Evolutionary conservation across 2,329 filamentous ascomycete genomes (phyloP).

Genomic region (Venturia pyrina): DNA sequence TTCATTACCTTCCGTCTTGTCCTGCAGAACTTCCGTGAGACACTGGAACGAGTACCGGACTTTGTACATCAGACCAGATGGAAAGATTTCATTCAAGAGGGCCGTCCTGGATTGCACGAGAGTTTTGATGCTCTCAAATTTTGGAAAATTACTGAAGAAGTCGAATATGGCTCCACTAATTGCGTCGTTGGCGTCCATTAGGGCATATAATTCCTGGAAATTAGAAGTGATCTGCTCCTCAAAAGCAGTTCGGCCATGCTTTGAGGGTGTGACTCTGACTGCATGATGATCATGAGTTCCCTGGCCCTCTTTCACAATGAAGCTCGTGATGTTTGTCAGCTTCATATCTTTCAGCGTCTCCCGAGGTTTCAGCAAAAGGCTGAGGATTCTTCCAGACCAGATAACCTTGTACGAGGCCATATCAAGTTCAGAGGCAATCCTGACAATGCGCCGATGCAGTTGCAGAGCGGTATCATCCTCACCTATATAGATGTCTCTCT

Average conservation of each 20-base stretch:
- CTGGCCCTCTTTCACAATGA: conserved; percentile 49
- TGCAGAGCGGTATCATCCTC: conserved; percentile 60
- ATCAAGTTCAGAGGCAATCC: conserved; percentile 46
- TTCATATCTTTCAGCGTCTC: conserved; percentile 59
- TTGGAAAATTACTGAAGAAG: conserved; percentile 15
- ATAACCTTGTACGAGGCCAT: conserved; percentile 70
- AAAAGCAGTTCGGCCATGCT: conserved; percentile 30
- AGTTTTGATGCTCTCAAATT: not conserved
- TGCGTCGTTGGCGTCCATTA: conserved; percentile 61
- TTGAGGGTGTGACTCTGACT: not conserved
- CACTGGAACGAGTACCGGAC: conserved; percentile 39
- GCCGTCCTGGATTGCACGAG: not conserved
- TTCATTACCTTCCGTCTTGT: conserved; percentile 22
- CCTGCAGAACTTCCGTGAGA: conserved; percentile 50
- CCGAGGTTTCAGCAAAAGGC: conserved; percentile 46
- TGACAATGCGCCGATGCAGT: conserved; percentile 55
- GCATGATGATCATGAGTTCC: not conserved
- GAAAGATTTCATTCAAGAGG: not conserved
- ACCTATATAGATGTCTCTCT: conserved; percentile 48
- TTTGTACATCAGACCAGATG: conserved; percentile 10
- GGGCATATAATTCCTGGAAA: conserved; percentile 74
- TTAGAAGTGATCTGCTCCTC: conserved; percentile 73
- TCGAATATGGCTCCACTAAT: conserved; percentile 20
- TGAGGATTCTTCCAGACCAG: conserved; percentile 55
- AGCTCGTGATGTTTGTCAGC: conserved; percentile 48